These are phyloP conservation scores for Whalleya microplaca DNA, from an alignment of 2,329 filamentous ascomycete species.

Conservation along the genomic window DNA sequence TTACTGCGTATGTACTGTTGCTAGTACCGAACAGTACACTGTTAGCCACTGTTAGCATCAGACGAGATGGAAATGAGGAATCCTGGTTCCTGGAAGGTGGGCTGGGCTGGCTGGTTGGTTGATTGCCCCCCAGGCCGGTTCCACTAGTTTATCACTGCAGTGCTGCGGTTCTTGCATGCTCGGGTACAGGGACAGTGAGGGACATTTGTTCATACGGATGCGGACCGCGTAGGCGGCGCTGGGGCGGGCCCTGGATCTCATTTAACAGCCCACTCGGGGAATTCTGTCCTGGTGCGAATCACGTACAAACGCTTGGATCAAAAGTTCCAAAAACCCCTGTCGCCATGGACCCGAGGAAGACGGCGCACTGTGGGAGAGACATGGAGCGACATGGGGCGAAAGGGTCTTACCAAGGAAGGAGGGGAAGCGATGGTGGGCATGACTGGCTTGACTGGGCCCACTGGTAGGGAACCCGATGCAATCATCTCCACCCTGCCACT, in stretches of 20 bases:
- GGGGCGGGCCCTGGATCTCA: no score
- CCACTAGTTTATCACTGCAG: constrained; percentile 20
- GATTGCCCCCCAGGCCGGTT: constrained; percentile 9
- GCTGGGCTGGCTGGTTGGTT: constrained; percentile 18
- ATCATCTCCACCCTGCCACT: constrained; percentile 26
- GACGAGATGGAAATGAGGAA: constrained; percentile 15
- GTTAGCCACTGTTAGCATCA: constrained; percentile 1
- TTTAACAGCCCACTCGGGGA: constrained; percentile 21
- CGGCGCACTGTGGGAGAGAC: constrained; percentile 18
- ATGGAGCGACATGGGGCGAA: not conserved
- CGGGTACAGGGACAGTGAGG: constrained; percentile 6
- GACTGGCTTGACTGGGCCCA: constrained; percentile 23
- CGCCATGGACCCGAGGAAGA: not conserved
- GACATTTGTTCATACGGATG: constrained; percentile 11
- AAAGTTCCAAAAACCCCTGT: constrained; percentile 22
- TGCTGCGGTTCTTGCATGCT: constrained; percentile 1
- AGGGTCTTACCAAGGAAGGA: not conserved
- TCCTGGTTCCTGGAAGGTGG: constrained; percentile 19
- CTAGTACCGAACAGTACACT: no score
- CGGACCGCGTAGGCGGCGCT: constrained; percentile 25
- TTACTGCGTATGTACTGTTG: no score
- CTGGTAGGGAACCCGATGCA: constrained; percentile 30
- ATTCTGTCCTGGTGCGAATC: constrained; percentile 21
- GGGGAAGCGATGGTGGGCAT: not conserved
- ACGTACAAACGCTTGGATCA: constrained; percentile 23